These are phyloP conservation scores for Eimeria acervulina DNA, from an alignment of 169 alveolate species.

Conservation along the genomic window DNA sequence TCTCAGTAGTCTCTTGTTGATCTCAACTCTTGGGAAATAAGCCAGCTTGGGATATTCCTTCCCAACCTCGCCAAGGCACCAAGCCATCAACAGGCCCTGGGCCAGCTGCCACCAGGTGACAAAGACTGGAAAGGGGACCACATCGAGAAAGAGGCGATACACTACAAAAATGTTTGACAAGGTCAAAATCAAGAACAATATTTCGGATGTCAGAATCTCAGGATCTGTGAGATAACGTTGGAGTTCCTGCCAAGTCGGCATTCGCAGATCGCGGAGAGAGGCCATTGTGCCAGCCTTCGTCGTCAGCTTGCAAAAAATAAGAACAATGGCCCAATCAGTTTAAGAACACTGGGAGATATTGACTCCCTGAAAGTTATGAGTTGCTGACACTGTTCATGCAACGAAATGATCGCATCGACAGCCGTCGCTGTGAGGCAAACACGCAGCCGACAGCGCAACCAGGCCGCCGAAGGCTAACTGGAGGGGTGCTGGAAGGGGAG, in stretches of 20 bases:
- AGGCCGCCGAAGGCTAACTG: constrained; percentile 75
- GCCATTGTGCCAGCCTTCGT: constrained; percentile 78
- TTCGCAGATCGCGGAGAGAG: constrained; percentile 79
- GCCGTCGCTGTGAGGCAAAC: constrained; percentile 36
- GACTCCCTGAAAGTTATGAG: constrained; percentile 63
- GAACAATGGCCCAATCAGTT: constrained; percentile 14
- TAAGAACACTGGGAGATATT: constrained; percentile 29
- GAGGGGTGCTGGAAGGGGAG: constrained; percentile 15
- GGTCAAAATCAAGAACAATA: constrained; percentile 92
- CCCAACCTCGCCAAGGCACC: constrained; percentile 95
- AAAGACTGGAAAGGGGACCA: constrained; percentile 94
- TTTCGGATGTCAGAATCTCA: constrained; percentile 92
- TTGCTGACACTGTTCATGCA: constrained; percentile 54
- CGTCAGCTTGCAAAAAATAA: constrained; percentile 30
- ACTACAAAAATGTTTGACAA: constrained; percentile 95
- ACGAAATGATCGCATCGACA: constrained; percentile 69
- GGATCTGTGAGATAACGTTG: constrained; percentile 93
- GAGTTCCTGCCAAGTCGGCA: constrained; percentile 91
- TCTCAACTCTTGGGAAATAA: constrained; percentile 92
- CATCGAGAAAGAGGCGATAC: constrained; percentile 94
- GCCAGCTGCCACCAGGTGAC: constrained; percentile 97
- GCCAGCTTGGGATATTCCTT: constrained; percentile 91
- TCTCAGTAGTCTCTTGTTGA: constrained; percentile 89
- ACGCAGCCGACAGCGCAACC: constrained; percentile 80
- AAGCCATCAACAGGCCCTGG: constrained; percentile 95